Conservation (phyloP, 2,329 filamentous ascomycete genomes). For the Pezicula radicicola region DNA sequence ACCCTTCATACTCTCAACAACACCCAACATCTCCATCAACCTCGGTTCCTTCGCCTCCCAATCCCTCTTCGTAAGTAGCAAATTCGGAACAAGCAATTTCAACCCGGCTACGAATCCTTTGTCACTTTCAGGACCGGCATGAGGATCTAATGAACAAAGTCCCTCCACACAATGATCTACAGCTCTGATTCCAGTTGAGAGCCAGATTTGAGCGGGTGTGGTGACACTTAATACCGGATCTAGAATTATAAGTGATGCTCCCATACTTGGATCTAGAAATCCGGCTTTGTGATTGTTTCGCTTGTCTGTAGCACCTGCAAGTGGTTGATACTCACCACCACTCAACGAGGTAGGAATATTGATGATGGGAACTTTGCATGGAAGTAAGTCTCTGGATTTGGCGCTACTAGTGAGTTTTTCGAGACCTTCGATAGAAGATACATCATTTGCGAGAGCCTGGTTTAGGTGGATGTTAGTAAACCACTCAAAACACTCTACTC, state of each 20-base stretch:
- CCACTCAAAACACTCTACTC: neutral
- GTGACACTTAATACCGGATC: slow-evolving; percentile 49
- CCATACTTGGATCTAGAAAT: slow-evolving; percentile 31
- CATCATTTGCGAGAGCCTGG: slow-evolving; percentile 22
- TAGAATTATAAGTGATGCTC: slow-evolving; percentile 51
- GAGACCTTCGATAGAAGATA: slow-evolving; percentile 12
- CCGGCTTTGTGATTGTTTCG: slow-evolving; percentile 16
- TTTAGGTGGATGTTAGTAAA: neutral
- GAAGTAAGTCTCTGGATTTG: slow-evolving; percentile 10
- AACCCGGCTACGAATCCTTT: slow-evolving; percentile 13
- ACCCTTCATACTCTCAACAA: slow-evolving; percentile 47
- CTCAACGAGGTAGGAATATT: slow-evolving; percentile 38
- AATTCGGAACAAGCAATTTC: slow-evolving; percentile 19
- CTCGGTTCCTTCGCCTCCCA: slow-evolving; percentile 12
- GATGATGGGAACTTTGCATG: slow-evolving; percentile 30
- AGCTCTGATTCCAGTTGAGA: slow-evolving; percentile 53
- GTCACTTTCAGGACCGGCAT: slow-evolving; percentile 12
- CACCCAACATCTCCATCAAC: slow-evolving; percentile 34
- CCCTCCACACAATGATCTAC: slow-evolving; percentile 58
- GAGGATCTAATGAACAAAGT: slow-evolving; percentile 37
- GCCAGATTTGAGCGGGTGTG: slow-evolving; percentile 52
- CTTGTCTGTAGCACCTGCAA: slow-evolving; percentile 36
- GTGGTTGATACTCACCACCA: slow-evolving; percentile 36
- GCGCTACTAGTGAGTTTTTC: slow-evolving; percentile 6
- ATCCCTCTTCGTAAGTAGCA: slow-evolving; percentile 20